These are phyloP conservation scores for Grosmannia penicillata DNA, from an alignment of 2,329 filamentous ascomycete genomes.

Conservation along the genomic window DNA sequence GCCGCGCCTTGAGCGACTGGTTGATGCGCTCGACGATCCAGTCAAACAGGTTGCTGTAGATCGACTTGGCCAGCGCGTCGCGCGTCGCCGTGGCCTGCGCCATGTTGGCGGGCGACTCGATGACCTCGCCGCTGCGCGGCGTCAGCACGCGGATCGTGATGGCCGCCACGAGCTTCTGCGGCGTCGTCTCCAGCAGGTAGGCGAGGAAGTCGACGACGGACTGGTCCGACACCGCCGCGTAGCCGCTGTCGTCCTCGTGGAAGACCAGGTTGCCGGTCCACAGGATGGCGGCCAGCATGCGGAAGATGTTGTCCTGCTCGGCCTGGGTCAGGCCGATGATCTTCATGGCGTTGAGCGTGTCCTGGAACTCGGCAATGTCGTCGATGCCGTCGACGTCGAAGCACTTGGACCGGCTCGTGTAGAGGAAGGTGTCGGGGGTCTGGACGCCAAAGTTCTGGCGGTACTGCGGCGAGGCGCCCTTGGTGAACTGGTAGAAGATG, in stretches of 20 bases:
- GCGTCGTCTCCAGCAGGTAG: conserved; percentile 79
- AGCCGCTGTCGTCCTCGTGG: conserved; percentile 73
- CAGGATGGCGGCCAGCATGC: conserved; percentile 78
- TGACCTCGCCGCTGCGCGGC: conserved; percentile 49
- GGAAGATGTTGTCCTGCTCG: conserved; percentile 93
- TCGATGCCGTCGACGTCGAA: conserved; percentile 90
- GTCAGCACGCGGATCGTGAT: conserved; percentile 80
- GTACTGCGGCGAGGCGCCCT: conserved; percentile 78
- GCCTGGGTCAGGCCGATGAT: conserved; percentile 76
- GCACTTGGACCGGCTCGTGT: conserved; percentile 89
- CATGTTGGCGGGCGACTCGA: conserved; percentile 68
- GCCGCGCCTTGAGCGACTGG: conserved; percentile 66
- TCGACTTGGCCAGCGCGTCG: conserved; percentile 86
- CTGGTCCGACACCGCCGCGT: conserved; percentile 73
- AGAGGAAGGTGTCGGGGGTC: conserved; percentile 80
- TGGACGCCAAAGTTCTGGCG: conserved; percentile 81
- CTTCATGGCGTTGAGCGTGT: conserved; percentile 88
- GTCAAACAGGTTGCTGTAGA: conserved; percentile 95
- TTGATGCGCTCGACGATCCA: conserved; percentile 96
- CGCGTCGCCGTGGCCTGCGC: conserved; percentile 75
- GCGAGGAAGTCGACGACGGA: conserved; percentile 91
- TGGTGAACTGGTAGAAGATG: conserved; percentile 98
- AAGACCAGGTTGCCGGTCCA: conserved; percentile 96
- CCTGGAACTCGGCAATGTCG: conserved; percentile 73
- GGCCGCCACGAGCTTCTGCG: conserved; percentile 66